These are phyloP conservation scores for Singerocomus inundabilis DNA, from an alignment of 1,284 basidiomycete species.

Conservation along the genomic window DNA sequence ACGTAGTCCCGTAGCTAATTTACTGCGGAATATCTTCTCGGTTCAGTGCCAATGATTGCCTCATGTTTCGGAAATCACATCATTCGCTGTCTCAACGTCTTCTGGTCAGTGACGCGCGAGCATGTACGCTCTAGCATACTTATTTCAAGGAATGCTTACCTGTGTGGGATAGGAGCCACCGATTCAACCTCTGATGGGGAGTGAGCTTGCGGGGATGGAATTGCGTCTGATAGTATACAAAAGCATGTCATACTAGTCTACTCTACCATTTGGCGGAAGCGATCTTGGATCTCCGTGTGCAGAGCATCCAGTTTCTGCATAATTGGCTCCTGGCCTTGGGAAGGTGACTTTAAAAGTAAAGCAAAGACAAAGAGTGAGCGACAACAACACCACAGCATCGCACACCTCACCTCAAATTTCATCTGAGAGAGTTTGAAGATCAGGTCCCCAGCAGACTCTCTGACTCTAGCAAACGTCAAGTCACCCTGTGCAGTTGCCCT, in stretches of 20 bases:
- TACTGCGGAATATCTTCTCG: constrained; percentile 10
- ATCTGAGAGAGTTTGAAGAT: constrained; percentile 97
- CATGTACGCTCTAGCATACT: neutral
- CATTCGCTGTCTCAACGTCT: neutral
- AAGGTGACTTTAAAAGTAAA: constrained; percentile 60
- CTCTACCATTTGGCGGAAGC: constrained; percentile 84
- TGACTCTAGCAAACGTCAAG: constrained; percentile 91
- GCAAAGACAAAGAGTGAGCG: constrained; percentile 24
- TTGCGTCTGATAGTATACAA: constrained; percentile 26
- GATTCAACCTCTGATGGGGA: neutral
- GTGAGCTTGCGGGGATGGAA: constrained; percentile 11
- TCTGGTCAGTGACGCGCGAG: neutral
- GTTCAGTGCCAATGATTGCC: neutral
- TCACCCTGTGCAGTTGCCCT: constrained; percentile 85
- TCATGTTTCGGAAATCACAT: constrained; percentile 3
- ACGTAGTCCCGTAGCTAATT: no score
- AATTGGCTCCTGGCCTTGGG: constrained; percentile 81
- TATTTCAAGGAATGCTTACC: neutral
- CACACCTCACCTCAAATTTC: constrained; percentile 85
- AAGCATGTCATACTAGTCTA: constrained; percentile 36
- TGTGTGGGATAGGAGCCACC: neutral
- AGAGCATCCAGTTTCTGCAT: constrained; percentile 78
- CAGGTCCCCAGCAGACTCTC: constrained; percentile 83
- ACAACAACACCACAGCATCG: constrained; percentile 1
- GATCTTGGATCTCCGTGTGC: constrained; percentile 83